Base-by-base conservation (phyloP, 345 rosid genomes). In the Dipteronia sinensis region DNA sequence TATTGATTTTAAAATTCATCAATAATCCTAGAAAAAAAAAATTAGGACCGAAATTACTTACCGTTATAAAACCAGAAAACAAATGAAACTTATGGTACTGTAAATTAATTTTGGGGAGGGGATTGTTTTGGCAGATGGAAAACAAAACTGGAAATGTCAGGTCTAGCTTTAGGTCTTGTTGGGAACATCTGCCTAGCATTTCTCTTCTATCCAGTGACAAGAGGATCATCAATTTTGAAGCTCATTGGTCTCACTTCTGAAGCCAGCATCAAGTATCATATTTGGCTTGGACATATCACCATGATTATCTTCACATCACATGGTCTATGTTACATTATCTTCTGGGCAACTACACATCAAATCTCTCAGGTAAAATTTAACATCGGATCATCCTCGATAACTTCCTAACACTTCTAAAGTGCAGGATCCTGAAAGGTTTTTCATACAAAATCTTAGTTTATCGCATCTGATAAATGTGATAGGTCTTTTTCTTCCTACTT, bases 201-300 rank as follows among this genome's bases (percentile, higher is more conserved):
- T 74, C 80, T 88, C 10, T 85, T 88, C 82, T 86, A 83, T 66
- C 89, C 89, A 10, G 89, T 86, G 76, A 81, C 85, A 13, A 79
- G 91, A 67, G 87, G 85, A 6, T 88, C 87, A 0, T 85, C 89
- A 17, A 69, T 86, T 61, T 69, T 86, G 73, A 84, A 70, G 46
- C 72, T 88, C 46, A 40, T 86, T 27, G 88, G 89, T 16, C 72
- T 88, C 31, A 86, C 87, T 4, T 86, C 85, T 0, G 87, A 88
- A 69, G 72, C 70, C 2, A 76, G 86, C 72, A 79, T 88, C 75
- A 88, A 86, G 75, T 88, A 86, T 61, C 91, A 88, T 59, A 85
- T 83, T 61, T 86, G 91, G 88, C 65, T 88, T 1, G 88, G 88
- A 1, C 87, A 88, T 58, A 8, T 67, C 17, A 63, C 83, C 17